Evolutionary conservation across 202 grass and related monocot genomes (phyloP).

Genomic region (Musa balbisiana): DNA sequence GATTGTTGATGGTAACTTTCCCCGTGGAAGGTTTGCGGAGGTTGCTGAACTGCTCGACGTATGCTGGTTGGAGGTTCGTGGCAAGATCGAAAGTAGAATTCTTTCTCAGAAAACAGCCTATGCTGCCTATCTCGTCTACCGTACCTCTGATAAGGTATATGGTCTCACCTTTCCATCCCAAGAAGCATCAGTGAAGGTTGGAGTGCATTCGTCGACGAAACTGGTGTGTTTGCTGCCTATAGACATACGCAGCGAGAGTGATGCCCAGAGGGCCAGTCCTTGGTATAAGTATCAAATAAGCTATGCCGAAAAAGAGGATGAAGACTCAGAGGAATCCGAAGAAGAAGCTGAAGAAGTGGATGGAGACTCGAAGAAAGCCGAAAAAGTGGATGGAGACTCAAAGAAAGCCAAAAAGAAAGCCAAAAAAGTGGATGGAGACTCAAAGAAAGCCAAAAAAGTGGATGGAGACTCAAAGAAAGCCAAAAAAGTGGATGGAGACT

Average conservation of each 20-base stretch:
- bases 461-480: neutral
- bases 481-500: neutral
- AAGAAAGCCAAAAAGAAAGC: neutral
- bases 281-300: too few relatives aligned
- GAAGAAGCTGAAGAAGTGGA: neutral
- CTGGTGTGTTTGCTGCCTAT: neutral
- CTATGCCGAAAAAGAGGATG: too few relatives aligned
- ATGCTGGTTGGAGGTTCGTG: constrained; percentile 8
- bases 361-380: too few relatives aligned
- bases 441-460: neutral
- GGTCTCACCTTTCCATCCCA: neutral
- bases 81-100: neutral
- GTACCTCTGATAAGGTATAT: neutral
- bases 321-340: too few relatives aligned
- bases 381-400: too few relatives aligned
- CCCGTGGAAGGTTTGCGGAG: neutral
- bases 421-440: neutral
- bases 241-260: neutral
- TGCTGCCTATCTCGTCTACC: neutral
- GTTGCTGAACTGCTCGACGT: neutral
- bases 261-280: too few relatives aligned
- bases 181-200: neutral
- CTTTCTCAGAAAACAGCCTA: neutral
- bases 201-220: neutral
- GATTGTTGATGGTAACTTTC: neutral